Percentiles rank a stretch among this genome's conserved stretches.
These are phyloP conservation scores for Macadamia integrifolia DNA, from an alignment of 164 flowering plant species.

Conservation along the genomic window DNA sequence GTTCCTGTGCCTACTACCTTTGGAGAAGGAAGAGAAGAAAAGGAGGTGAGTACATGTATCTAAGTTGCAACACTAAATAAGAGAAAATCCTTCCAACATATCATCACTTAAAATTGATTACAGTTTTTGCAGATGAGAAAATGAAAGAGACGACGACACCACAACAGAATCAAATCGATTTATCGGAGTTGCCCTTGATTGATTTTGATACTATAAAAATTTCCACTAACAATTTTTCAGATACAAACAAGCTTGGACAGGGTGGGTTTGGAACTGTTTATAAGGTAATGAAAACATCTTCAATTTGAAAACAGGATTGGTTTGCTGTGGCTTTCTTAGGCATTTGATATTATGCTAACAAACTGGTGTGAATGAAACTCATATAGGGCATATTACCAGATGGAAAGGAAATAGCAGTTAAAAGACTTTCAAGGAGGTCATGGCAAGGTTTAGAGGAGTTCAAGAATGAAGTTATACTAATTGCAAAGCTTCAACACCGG, in stretches of 20 bases:
- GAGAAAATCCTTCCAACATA: not conserved
- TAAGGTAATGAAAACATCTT: not conserved
- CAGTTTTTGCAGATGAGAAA: not conserved
- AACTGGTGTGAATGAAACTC: not conserved
- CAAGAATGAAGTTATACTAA: conserved; percentile 21
- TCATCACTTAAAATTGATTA: not conserved
- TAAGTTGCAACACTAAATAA: too few relatives aligned
- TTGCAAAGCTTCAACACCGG: conserved; percentile 23
- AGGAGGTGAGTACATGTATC: not conserved
- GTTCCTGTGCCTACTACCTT: not conserved
- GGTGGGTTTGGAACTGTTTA: conserved; percentile 2
- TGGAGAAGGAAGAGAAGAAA: not conserved
- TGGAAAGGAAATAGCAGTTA: conserved; percentile 20
- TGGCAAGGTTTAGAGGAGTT: conserved; percentile 19
- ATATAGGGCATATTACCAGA: conserved; percentile 13
- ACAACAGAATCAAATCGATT: conserved; percentile 10
- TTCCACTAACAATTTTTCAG: not conserved
- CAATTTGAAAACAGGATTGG: not conserved
- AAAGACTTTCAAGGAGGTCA: conserved; percentile 16
- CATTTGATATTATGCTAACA: not conserved
- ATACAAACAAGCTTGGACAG: conserved; percentile 4
- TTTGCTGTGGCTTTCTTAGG: not conserved
- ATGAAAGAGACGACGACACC: not conserved
- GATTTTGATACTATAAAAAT: conserved; percentile 12
- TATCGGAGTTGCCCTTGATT: conserved; percentile 18